These are phyloP conservation scores for Kwoniella bestiolae DNA, from an alignment of 768 basidiomycete genomes.

Conservation along the genomic window DNA sequence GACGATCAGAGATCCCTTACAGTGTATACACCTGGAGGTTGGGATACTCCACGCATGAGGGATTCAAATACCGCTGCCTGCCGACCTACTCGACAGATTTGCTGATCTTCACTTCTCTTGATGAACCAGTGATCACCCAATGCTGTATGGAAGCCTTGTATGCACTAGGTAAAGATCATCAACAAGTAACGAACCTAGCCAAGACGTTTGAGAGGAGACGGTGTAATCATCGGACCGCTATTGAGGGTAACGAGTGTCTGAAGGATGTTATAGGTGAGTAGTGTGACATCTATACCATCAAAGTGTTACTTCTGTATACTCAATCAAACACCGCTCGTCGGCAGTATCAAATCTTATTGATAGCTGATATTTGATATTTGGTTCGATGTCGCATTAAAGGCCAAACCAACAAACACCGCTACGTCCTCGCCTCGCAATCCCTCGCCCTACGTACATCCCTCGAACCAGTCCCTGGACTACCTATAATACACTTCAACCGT, in stretches of 20 bases:
- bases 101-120: too few species aligned
- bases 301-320: conserved; percentile 48
- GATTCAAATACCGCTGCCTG: too few species aligned
- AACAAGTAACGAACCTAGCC: conserved; percentile 81
- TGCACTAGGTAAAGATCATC: conserved; percentile 72
- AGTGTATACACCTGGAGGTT: too few species aligned
- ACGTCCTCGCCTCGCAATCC: conserved; percentile 84
- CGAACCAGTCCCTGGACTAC: conserved; percentile 77
- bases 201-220: conserved; percentile 90
- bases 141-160: conserved; percentile 96
- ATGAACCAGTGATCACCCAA: conserved; percentile 99
- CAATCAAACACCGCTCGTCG: not conserved
- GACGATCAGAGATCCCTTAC: too few species aligned
- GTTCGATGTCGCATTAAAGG: conserved; percentile 41
- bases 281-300: conserved; percentile 60
- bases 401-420: conserved; percentile 82
- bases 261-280: conserved; percentile 76
- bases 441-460: conserved; percentile 71
- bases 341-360: too few species aligned
- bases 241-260: conserved; percentile 80
- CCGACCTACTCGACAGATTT: too few species aligned
- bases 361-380: too few species aligned
- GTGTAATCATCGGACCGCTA: conserved; percentile 91
- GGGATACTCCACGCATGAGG: too few species aligned
- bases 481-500: conserved; percentile 87